Percentiles rank a stretch among this genome's conserved stretches.
Conservation (phyloP, 306 rosid genomes). For the Glycine soja region DNA sequence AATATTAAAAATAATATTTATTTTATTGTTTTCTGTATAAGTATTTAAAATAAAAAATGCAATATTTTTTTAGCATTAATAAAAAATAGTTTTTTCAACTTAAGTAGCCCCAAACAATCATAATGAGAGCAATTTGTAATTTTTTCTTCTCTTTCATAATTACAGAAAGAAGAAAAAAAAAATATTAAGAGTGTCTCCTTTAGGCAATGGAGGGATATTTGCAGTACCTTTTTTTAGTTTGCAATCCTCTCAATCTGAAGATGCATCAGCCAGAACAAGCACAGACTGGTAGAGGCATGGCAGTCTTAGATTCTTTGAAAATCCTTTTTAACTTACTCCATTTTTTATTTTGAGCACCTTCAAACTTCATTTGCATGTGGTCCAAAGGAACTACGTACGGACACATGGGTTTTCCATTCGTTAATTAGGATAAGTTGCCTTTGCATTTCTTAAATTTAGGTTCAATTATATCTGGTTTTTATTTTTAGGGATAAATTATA, state of each 20-base stretch:
- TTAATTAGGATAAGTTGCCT: background rate
- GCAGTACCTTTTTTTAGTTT: slow-evolving; percentile 1
- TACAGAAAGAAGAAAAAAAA: background rate
- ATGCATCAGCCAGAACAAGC: slow-evolving; percentile 32
- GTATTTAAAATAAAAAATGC: no score
- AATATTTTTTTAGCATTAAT: no score
- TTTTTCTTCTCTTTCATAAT: background rate
- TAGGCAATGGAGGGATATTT: background rate
- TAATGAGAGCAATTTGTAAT: no score
- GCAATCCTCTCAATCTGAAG: slow-evolving; percentile 25
- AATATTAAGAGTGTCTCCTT: background rate
- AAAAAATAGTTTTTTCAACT: no score
- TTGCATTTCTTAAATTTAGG: background rate
- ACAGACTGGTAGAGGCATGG: slow-evolving; percentile 20
- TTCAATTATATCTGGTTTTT: background rate
- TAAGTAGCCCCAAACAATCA: no score
- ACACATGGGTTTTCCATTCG: background rate
- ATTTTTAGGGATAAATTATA: background rate
- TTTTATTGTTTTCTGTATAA: no score
- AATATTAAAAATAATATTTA: no score
- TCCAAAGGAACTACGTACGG: background rate
- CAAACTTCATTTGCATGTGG: background rate
- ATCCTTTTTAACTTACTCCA: background rate
- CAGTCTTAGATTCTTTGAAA: slow-evolving; percentile 40
- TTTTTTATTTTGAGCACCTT: background rate